Evolutionary conservation across 2,329 filamentous ascomycete genomes (phyloP).

Genomic region (Neofusicoccum sp.): DNA sequence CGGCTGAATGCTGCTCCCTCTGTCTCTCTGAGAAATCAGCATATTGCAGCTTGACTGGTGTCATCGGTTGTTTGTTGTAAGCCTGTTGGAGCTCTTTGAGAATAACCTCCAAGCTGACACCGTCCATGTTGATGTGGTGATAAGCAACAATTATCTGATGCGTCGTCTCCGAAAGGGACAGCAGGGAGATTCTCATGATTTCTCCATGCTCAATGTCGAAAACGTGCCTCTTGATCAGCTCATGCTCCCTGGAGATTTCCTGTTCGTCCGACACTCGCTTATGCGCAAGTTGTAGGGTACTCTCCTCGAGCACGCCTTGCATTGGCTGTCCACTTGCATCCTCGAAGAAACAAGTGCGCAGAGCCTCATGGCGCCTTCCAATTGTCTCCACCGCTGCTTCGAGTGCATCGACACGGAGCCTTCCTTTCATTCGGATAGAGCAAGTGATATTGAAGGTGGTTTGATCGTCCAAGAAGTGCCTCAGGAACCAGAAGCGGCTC

Average conservation of each 20-base stretch:
- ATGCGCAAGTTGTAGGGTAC: constrained; percentile 1
- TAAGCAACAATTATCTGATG: constrained; percentile 29
- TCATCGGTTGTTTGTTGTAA: constrained; percentile 15
- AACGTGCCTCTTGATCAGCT: constrained; percentile 13
- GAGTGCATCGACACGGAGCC: constrained; percentile 31
- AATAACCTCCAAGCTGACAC: constrained; percentile 27
- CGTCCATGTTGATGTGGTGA: constrained; percentile 38
- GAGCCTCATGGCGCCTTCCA: constrained; percentile 31
- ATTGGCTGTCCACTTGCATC: too few relatives aligned
- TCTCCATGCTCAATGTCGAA: constrained; percentile 28
- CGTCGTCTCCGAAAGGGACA: constrained; percentile 18
- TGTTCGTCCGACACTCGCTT: neutral
- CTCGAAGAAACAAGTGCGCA: constrained; percentile 26
- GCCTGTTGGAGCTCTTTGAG: constrained; percentile 25
- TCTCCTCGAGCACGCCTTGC: too few relatives aligned
- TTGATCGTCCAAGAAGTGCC: constrained; percentile 34
- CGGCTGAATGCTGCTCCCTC: neutral
- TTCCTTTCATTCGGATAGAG: constrained; percentile 33
- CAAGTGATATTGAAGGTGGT: constrained; percentile 44
- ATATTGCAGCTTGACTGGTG: neutral
- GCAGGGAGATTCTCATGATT: constrained; percentile 23
- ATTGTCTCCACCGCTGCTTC: constrained; percentile 35
- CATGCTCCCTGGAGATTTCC: constrained; percentile 3
- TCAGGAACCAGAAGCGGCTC: constrained; percentile 44
- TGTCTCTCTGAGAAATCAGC: constrained; percentile 1